Percentiles rank a stretch among this genome's conserved stretches.
Evolutionary conservation across 352 stramenopile species (phyloP).

Genomic region (Globisporangium acanthophoron): DNA sequence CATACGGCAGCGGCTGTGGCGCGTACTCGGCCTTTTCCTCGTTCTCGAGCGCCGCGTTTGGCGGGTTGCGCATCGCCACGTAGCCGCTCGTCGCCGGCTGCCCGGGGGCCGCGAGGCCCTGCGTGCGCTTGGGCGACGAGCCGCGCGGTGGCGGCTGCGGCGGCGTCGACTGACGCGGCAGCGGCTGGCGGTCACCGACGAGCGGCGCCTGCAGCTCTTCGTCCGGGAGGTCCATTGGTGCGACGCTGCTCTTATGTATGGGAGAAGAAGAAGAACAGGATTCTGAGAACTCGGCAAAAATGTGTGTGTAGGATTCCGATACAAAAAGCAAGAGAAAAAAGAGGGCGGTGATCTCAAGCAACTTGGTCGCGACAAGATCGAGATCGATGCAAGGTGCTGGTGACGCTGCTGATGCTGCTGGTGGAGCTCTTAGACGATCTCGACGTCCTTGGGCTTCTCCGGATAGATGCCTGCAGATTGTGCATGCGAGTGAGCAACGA

Average conservation of each 20-base stretch:
- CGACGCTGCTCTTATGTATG: neutral
- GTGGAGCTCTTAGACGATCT: slow-evolving; percentile 20
- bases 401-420: neutral
- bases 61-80: slow-evolving; percentile 24
- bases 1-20: slow-evolving; percentile 43
- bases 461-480: slow-evolving; percentile 9
- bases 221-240: slow-evolving; percentile 58
- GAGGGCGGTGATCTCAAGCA: too few species aligned
- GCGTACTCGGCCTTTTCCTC: slow-evolving; percentile 52
- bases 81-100: slow-evolving; percentile 22
- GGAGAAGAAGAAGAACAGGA: neutral
- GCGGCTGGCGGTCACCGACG: slow-evolving; percentile 22
- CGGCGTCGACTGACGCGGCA: neutral
- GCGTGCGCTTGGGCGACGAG: slow-evolving; percentile 16
- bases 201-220: slow-evolving; percentile 77
- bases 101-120: slow-evolving; percentile 5
- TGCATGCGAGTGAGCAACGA: too few species aligned
- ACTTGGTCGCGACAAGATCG: too few species aligned
- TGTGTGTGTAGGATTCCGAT: neutral
- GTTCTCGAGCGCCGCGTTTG: slow-evolving; percentile 17
- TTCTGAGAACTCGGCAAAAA: neutral
- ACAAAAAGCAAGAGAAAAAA: too few species aligned
- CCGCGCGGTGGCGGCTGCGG: slow-evolving; percentile 9
- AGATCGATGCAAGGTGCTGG: neutral
- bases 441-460: slow-evolving; percentile 23